phyloP scores from a whole-genome alignment of 1,284 basidiomycete species.

The Malassezia restricta region DNA sequence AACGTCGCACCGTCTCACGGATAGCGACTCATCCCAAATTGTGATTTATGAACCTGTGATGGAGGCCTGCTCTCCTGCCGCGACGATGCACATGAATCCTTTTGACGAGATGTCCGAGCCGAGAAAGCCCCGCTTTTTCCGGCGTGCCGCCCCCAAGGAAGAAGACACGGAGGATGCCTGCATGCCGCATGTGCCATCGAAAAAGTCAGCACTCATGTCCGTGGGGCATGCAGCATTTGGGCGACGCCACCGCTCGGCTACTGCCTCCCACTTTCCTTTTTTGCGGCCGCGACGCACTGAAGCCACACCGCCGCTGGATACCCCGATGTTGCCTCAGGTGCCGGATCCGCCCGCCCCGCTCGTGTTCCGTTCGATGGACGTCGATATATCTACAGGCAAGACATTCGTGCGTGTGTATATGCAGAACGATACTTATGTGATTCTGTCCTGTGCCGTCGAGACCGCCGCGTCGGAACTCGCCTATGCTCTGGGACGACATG shows the following conservation, averaged over 20 bases:
- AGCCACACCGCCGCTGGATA: neutral
- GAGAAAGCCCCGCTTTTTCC: constrained; percentile 3
- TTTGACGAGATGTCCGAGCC: neutral
- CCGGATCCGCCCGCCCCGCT: neutral
- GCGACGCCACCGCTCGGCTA: neutral
- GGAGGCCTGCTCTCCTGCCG: neutral
- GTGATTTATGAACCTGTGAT: constrained; percentile 7
- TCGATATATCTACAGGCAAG: constrained; percentile 21
- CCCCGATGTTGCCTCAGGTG: neutral
- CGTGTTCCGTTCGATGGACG: neutral
- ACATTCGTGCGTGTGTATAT: constrained; percentile 62
- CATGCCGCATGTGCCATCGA: neutral
- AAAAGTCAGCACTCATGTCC: neutral
- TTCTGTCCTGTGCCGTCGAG: constrained; percentile 57
- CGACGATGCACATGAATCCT: neutral
- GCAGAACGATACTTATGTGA: constrained; percentile 61
- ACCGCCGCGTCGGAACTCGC: constrained; percentile 59
- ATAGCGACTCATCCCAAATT: neutral
- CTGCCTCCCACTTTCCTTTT: neutral
- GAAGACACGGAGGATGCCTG: neutral
- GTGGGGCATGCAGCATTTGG: neutral
- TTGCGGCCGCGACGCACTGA: neutral
- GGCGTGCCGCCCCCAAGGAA: neutral
- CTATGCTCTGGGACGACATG: constrained; percentile 25
- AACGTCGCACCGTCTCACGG: neutral